Base-by-base conservation (phyloP, 176 grass and related monocot species). In the Cocos nucifera region DNA sequence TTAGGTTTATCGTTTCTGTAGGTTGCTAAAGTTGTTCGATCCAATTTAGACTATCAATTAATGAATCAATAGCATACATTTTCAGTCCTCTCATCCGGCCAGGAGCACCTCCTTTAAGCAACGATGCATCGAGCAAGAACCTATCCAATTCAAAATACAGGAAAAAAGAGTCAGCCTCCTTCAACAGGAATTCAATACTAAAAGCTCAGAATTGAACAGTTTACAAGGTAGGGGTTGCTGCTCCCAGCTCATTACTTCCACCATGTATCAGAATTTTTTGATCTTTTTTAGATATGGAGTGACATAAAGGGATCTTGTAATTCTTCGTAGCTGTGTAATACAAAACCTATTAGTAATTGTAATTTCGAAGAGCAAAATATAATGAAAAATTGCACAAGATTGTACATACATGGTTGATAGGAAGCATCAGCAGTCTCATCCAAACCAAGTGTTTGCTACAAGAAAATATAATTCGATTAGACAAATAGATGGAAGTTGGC, bases 51-150 rank as follows among this genome's bases (percentile, higher is more conserved):
- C 28, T 27, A 22, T 25, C 52, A n/a, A 0, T 15, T 35, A 51
- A 39, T 3, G n/a, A 48, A 14, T 68, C 65, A 57, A 56, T 19
- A 3, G 56, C 17, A 17, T 15, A 68, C 20, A 57, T 56, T 54
- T 51, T 19, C 22, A 89, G 69, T 30, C 87, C 93, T 67, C 93
- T 85, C 65, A 87, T 89, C 68, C 93, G 70, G 15, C 93, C 93
- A 6, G 87, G 84, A 19, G 87, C 81, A 27, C 87, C 84, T 54
- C 93, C 87, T 24, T 69, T 75, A 24, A 89, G 76, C 63, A 56
- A 83, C 0, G 81, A 98, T 51, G 83, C 56, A 35, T 79, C 61
- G n/a, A 98, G 67, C 3, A 50, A 53, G 21, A 83, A 58, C 64
- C 87, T 98, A 76, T 17, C 1, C 6, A 69, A 19, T 61, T 18